Base-by-base conservation (phyloP, 2,329 filamentous ascomycete genomes). In the Penicillium sp. region DNA sequence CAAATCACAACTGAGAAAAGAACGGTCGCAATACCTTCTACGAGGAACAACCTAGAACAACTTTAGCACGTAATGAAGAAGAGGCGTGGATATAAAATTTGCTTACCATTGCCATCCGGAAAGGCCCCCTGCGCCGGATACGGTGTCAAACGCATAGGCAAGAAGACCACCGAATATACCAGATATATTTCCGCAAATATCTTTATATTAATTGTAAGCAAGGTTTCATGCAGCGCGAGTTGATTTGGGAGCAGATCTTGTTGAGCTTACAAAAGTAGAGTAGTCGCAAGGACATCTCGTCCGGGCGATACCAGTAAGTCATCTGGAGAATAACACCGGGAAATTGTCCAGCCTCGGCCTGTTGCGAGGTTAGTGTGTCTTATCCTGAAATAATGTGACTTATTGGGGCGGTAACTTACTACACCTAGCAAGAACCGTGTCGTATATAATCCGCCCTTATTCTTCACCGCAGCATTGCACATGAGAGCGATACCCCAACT, bases 241-340 rank as follows among this genome's bases (percentile, higher is more conserved):
- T n/a, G 57, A 60, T 6, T 16, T 41, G 13, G 8, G 16, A 11
- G 9, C 5, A 8, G 7, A 41, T 31, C 27, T 4, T 39, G 34
- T 61, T 57, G 11, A 68, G 15, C 73, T 49, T 62, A 78, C 76
- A 79, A 55, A 80, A 79, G 55, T 78, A 80, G 4, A 80, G 65
- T 0, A 81, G 61, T 9, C 78, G 72, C 2, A 77, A 67, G 7
- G 66, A 66, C 63, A 78, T 76, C 57, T 80, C 76, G 50, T 80
- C 78, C 10, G 72, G 75, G 0, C 77, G 73, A 59, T 82, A 82
- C 74, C 79, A 81, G 58, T 73, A 76, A 21, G 71, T 78, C 11
- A 81, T 68, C 38, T 78, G 76, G 2, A 74, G 72, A 29, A 75
- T 71, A 7, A 77, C 65, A 0, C 75, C 76, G 0, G 77, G 77